Conservation (phyloP, 805 yeast genomes). For the Schwanniomyces yamadae region DNA sequence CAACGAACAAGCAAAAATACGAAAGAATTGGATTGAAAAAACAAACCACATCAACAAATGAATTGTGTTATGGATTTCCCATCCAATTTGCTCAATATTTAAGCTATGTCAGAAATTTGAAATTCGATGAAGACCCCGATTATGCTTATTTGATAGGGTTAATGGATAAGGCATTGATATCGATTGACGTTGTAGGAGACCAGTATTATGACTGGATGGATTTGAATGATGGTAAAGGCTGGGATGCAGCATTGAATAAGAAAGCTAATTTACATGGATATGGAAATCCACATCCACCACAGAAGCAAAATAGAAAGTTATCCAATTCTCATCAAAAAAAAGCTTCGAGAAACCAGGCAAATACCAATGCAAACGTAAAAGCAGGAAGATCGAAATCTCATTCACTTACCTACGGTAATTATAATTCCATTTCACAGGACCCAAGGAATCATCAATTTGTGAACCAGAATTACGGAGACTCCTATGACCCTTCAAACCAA, state of each 20-base stretch:
- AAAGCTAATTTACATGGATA: slow-evolving; percentile 95
- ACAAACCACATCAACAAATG: slow-evolving; percentile 82
- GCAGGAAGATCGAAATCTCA: slow-evolving; percentile 13
- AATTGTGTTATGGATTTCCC: slow-evolving; percentile 85
- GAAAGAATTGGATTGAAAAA: slow-evolving; percentile 97
- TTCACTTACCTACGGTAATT: slow-evolving; percentile 15
- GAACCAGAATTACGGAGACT: slow-evolving; percentile 11
- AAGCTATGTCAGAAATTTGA: slow-evolving; percentile 81
- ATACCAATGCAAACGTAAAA: slow-evolving; percentile 1
- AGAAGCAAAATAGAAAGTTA: slow-evolving; percentile 9
- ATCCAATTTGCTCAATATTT: slow-evolving; percentile 91
- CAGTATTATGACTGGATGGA: slow-evolving; percentile 98
- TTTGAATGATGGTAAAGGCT: slow-evolving; percentile 90
- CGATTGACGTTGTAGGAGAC: slow-evolving; percentile 64
- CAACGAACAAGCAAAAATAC: slow-evolving; percentile 95
- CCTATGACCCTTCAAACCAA: slow-evolving; percentile 8
- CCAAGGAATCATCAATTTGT: slow-evolving; percentile 15
- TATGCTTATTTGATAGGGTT: slow-evolving; percentile 81
- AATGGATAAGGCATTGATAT: slow-evolving; percentile 73
- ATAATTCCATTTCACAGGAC: slow-evolving; percentile 21
- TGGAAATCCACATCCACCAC: slow-evolving; percentile 86
- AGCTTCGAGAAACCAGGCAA: slow-evolving; percentile 1
- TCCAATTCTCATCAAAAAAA: slow-evolving; percentile 8
- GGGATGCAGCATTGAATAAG: slow-evolving; percentile 87
- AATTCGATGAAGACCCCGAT: slow-evolving; percentile 93